Evolutionary conservation across 129 eudicot species (phyloP), one percentile per base, ranked within the genome.

Genomic region (Heracleum sosnowskyi): DNA sequence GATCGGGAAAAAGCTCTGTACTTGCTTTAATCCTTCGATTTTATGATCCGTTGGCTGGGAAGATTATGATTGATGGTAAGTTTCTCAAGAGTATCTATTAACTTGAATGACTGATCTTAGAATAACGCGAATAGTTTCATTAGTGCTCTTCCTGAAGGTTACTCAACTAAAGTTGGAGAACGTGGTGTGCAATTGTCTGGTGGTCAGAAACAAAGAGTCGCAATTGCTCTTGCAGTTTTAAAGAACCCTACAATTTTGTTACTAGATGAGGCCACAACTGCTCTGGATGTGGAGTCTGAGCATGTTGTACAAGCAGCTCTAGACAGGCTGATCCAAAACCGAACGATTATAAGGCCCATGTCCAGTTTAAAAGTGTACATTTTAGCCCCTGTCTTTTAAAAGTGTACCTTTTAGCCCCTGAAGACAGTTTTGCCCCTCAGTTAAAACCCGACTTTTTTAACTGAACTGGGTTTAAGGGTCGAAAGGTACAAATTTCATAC

Each of bases 1-100:
- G 99, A 28, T 96, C 99, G 0, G 99, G 99, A 63, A 96, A 96
- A 83, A 92, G 97, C 90, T 96, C 99, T 5, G 93, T 96, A 46
- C 81, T 96, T 39, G 51, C 99, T 66, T 85, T 96, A 35, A 85
- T 96, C 46, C 91, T 96, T 77, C 83, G 99, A 37, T 96, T 96
- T 76, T 96, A 96, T 42, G 99, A 96, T 83, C 99, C 99, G 36
- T 85, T 90, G 69, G 79, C 91, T 9, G 99, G 99, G 79, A 96
- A 82, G 85, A 82, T 96, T 71, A 72, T 96, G 97, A 77, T 96
- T 60, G 99, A 96, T 63, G 97, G 99, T 96, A 78, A 46, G 91
- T 45, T 86, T 75, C 77, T 81, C 16, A 2, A 82, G 31, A 51
- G 42, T 45, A 64, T 37, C 45, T 40, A n/a, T 29, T 39, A 4